Conservation (phyloP, 495 filamentous ascomycete genomes). For the Penicillium simplicissimum region DNA sequence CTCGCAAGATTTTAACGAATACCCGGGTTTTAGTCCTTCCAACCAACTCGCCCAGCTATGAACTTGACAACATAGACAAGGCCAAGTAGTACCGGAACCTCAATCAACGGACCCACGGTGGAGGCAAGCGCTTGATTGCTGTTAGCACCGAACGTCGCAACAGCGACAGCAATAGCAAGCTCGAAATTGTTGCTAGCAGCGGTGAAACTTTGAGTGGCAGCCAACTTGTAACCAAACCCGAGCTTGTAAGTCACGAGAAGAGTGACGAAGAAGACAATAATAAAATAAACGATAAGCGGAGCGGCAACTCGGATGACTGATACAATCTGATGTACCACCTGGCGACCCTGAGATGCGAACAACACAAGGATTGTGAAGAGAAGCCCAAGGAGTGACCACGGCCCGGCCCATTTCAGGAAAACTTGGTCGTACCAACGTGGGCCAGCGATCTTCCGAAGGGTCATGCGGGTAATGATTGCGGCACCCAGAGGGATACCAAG, state of each 20-base stretch:
- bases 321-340: constrained; percentile 82
- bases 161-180: constrained; percentile 87
- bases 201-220: constrained; percentile 84
- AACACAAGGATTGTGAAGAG: constrained; percentile 85
- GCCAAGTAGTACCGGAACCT: constrained; percentile 83
- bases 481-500: constrained; percentile 87
- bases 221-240: constrained; percentile 74
- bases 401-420: constrained; percentile 67
- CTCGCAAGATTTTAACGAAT: not conserved
- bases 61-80: constrained; percentile 75
- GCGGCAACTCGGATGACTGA: constrained; percentile 77
- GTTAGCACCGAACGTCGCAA: constrained; percentile 77
- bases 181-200: too few species aligned
- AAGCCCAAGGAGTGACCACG: constrained; percentile 80
- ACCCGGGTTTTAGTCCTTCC: constrained; percentile 16
- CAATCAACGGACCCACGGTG: constrained; percentile 87
- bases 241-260: constrained; percentile 55
- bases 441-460: constrained; percentile 54
- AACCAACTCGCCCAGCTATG: constrained; percentile 21
- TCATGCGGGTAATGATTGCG: constrained; percentile 72
- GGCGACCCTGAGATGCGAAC: constrained; percentile 76
- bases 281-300: constrained; percentile 79
- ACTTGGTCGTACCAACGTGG: constrained; percentile 63
- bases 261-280: constrained; percentile 69
- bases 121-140: constrained; percentile 86